phyloP scores from a whole-genome alignment of 805 yeast species.

The Ogataea minuta region DNA sequence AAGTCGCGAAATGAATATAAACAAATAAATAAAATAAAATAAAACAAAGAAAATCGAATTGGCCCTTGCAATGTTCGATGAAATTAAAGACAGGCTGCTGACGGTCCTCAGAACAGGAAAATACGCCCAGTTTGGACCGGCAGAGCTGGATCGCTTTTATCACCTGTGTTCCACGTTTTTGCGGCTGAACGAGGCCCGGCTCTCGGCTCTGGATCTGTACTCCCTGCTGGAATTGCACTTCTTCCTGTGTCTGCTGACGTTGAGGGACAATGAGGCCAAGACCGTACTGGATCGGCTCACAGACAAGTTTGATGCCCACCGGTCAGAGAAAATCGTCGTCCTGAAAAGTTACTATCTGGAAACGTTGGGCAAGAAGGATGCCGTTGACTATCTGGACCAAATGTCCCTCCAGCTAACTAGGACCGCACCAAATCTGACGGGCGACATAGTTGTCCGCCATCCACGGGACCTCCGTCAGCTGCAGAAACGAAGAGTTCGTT shows the following conservation, averaged over 20 bases:
- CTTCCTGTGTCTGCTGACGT: conserved; percentile 57
- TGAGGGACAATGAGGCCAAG: conserved; percentile 71
- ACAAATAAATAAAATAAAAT: conserved; percentile 2
- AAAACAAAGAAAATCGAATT: not conserved
- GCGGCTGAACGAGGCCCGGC: conserved; percentile 19
- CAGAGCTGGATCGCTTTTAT: conserved; percentile 39
- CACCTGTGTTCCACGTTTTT: conserved; percentile 40
- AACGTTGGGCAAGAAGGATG: conserved; percentile 43
- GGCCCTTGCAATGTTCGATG: conserved; percentile 7
- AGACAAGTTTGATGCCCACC: conserved; percentile 58
- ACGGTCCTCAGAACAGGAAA: conserved; percentile 48
- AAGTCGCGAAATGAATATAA: not conserved
- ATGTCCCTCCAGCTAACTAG: conserved; percentile 16
- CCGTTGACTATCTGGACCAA: conserved; percentile 36
- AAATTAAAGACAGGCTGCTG: conserved; percentile 40
- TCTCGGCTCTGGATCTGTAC: conserved; percentile 48
- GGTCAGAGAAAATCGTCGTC: conserved; percentile 54
- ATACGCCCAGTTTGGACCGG: conserved; percentile 50
- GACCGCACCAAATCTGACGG: conserved; percentile 23
- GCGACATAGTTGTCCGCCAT: conserved; percentile 27
- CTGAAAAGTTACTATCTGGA: conserved; percentile 57
- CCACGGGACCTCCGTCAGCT: conserved; percentile 26
- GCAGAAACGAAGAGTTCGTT: conserved; percentile 20
- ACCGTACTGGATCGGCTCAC: conserved; percentile 57
- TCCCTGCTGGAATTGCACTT: conserved; percentile 70